A percentile compares a stretch with the other conserved stretches of the same genome.
Evolutionary conservation across 352 stramenopile species (phyloP).

Genomic region (Pythium insidiosum): DNA sequence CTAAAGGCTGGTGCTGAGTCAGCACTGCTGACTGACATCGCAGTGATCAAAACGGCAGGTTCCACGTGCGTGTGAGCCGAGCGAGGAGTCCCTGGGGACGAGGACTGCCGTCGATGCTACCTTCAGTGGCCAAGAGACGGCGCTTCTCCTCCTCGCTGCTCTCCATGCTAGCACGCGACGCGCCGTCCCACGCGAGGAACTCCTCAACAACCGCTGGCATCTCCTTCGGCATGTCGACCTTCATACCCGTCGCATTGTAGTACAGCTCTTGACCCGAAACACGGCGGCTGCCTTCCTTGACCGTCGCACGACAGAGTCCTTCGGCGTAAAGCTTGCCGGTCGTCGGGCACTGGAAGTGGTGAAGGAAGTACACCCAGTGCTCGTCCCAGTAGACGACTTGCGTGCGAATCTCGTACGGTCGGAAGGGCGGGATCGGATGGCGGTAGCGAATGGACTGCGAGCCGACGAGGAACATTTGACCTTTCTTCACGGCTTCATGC

Average conservation of each 20-base stretch:
- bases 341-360: slow-evolving; percentile 17
- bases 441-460: slow-evolving; percentile 39
- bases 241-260: slow-evolving; percentile 7
- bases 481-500: slow-evolving; percentile 49
- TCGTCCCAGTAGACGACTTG: slow-evolving; percentile 20
- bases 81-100: slow-evolving; percentile 9
- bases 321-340: slow-evolving; percentile 21
- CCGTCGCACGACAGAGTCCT: slow-evolving; percentile 13
- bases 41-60: slow-evolving; percentile 18
- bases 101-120: background rate
- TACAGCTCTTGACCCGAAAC: slow-evolving; percentile 13
- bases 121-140: background rate
- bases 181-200: slow-evolving; percentile 21
- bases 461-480: slow-evolving; percentile 45
- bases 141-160: slow-evolving; percentile 1
- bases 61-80: slow-evolving; percentile 17
- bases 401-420: slow-evolving; percentile 26
- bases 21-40: too few relatives aligned
- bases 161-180: slow-evolving; percentile 20
- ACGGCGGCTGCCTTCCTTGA: slow-evolving; percentile 12
- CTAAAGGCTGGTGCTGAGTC: too few relatives aligned
- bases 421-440: slow-evolving; percentile 21
- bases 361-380: slow-evolving; percentile 22
- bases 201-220: slow-evolving; percentile 16
- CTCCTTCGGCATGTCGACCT: slow-evolving; percentile 1